Evolutionary conservation across 2,329 filamentous ascomycete species (phyloP), one percentile per base, ranked within the genome.

Genomic region (Pestalotiopsis sp.): DNA sequence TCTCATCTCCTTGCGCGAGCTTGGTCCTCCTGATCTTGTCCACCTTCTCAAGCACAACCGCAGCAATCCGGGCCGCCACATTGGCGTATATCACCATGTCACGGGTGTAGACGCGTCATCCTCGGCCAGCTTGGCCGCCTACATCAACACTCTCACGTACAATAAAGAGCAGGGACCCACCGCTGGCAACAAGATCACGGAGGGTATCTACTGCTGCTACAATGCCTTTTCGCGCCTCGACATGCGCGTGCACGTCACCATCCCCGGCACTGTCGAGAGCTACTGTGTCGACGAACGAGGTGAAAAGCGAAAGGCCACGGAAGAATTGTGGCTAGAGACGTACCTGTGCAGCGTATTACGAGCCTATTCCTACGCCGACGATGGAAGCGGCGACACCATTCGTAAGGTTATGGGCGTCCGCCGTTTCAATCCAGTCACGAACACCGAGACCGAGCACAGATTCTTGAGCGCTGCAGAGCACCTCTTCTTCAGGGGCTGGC

Each of bases 141-240:
- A 99, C 81, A 97, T 99, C 82, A 99, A 98, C 81, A 98, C 95
- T 52, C 86, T 99, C 69, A 98, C 94, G 59, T 97, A 98, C 81
- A 69, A 66, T 64, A 92, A 92, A 71, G 92, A 95, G 66, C 89
- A 91, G 71, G 92, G 95, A 72, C 94, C 93, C 77, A 86, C 91
- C 13, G 86, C 85, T 67, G 84, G 85, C 69, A 89, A 92, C 77
- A 98, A 98, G 83, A 96, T 98, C 68, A 92, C 94, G 9, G 96
- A 97, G 71, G 96, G 96, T 4, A 86, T 97, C 52, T 98, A 98
- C 82, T 98, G 96, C 82, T 99, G 96, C 82, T 99, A 99, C 86
- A 99, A 99, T 93, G 96, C 96, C 72, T 98, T 99, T 80, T 98
- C 96, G 4, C 89, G 97, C 71, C 87, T 98, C 65, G 96, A 99